Conservation (phyloP, 163 green algal species). For the Scenedesmus sp. region DNA sequence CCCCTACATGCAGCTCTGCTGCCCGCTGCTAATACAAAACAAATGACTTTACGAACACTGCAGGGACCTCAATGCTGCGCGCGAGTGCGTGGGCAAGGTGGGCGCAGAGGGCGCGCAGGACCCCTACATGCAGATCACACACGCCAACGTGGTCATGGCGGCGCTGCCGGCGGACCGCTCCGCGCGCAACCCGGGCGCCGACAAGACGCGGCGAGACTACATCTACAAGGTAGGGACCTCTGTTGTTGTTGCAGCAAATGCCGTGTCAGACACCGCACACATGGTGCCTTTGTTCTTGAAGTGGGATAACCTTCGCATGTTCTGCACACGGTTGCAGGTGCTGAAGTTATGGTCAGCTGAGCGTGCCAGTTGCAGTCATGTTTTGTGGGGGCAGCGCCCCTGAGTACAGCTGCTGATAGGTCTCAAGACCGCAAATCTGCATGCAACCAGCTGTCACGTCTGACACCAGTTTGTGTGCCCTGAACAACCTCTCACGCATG, state of each 20-base stretch:
- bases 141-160: conserved; percentile 64
- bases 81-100: conserved; percentile 11
- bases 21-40: no score
- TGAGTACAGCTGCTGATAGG: no score
- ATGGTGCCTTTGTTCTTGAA: neutral
- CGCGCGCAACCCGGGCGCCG: neutral
- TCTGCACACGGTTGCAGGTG: no score
- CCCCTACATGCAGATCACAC: conserved; percentile 61
- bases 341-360: no score
- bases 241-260: neutral
- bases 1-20: conserved; percentile 56
- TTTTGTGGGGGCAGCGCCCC: no score
- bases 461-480: no score
- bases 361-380: no score
- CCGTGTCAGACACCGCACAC: neutral
- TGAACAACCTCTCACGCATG: no score
- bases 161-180: conserved; percentile 11
- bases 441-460: no score
- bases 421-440: no score
- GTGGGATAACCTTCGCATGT: no score
- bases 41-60: no score
- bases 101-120: conserved; percentile 23
- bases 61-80: conserved; percentile 37
- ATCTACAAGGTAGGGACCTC: conserved; percentile 20
- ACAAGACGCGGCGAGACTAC: conserved; percentile 11